Percentiles rank a stretch among this genome's conserved stretches.
These are phyloP conservation scores for Furcasterigmium furcatum DNA, from an alignment of 2,329 filamentous ascomycete genomes.

Conservation along the genomic window DNA sequence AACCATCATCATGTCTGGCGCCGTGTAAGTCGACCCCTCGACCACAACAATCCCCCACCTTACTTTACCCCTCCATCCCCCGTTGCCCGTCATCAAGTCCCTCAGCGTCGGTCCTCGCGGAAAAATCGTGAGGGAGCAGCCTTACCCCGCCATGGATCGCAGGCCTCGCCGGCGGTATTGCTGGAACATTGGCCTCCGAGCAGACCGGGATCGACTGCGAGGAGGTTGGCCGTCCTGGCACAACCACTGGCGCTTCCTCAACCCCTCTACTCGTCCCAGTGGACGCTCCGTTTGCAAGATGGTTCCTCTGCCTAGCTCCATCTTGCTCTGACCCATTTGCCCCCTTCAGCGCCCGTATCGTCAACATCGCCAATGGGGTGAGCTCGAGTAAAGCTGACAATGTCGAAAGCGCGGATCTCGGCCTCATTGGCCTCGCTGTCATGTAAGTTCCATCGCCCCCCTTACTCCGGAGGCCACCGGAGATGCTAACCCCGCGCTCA, in stretches of 20 bases:
- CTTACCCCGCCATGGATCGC: slow-evolving; percentile 7
- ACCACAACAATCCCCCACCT: slow-evolving; percentile 11
- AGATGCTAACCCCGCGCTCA: slow-evolving; percentile 20
- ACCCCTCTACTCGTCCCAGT: slow-evolving; percentile 11
- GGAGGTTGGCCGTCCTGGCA: too few relatives aligned
- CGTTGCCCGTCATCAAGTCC: background rate
- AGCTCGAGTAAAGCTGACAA: slow-evolving; percentile 49
- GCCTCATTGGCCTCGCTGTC: slow-evolving; percentile 89
- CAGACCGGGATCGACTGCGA: too few relatives aligned
- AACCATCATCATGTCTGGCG: slow-evolving; percentile 55
- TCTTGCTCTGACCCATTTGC: slow-evolving; percentile 21
- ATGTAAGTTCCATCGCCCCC: slow-evolving; percentile 55
- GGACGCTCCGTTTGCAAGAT: slow-evolving; percentile 16
- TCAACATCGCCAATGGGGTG: slow-evolving; percentile 46
- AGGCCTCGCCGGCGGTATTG: too few relatives aligned
- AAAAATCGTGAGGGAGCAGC: background rate
- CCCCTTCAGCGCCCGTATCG: slow-evolving; percentile 64
- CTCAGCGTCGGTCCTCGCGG: background rate
- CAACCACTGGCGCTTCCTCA: too few relatives aligned
- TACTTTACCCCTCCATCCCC: slow-evolving; percentile 8
- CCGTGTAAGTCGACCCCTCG: slow-evolving; percentile 56
- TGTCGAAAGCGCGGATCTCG: slow-evolving; percentile 74
- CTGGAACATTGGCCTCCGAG: too few relatives aligned
- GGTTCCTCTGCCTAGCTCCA: slow-evolving; percentile 13
- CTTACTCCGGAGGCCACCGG: slow-evolving; percentile 6